Conservation (phyloP, 441 rosid species). For the Macaranga tanarius region DNA sequence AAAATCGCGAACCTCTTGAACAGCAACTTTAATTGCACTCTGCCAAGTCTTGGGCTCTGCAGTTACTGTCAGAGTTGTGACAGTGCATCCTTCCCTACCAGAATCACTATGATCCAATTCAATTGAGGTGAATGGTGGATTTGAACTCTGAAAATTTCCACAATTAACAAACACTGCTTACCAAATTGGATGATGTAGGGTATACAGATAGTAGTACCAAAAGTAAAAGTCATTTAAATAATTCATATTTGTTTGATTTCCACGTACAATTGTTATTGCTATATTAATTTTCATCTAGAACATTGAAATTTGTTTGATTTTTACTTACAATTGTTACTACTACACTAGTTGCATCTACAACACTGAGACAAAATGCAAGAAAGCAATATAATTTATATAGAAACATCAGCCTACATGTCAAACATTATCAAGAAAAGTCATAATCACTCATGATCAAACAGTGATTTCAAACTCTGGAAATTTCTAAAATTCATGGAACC, state of each 20-base stretch:
- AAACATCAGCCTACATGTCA: background rate
- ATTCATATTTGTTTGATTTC: conserved; percentile 12
- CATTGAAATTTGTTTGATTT: conserved; percentile 7
- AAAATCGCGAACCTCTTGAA: conserved; percentile 78
- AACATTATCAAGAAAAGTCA: background rate
- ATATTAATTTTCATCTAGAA: background rate
- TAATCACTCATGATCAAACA: background rate
- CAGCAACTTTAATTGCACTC: conserved; percentile 93
- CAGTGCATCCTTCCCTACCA: conserved; percentile 99
- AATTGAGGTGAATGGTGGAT: conserved; percentile 99
- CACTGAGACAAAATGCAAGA: background rate
- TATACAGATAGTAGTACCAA: background rate
- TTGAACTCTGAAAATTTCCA: conserved; percentile 79
- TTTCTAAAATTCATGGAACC: background rate
- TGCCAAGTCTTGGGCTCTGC: conserved; percentile 99
- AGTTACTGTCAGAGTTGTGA: conserved; percentile 96
- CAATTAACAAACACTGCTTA: conserved; percentile 29
- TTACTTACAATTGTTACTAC: background rate
- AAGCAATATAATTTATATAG: background rate
- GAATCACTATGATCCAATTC: conserved; percentile 99
- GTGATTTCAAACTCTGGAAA: background rate
- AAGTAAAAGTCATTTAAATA: background rate
- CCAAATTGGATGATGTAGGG: conserved; percentile 10
- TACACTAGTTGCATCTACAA: background rate
- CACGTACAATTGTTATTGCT: background rate